Evolutionary conservation across 2,329 filamentous ascomycete genomes (phyloP).

Genomic region (Coniochaeta sp.): DNA sequence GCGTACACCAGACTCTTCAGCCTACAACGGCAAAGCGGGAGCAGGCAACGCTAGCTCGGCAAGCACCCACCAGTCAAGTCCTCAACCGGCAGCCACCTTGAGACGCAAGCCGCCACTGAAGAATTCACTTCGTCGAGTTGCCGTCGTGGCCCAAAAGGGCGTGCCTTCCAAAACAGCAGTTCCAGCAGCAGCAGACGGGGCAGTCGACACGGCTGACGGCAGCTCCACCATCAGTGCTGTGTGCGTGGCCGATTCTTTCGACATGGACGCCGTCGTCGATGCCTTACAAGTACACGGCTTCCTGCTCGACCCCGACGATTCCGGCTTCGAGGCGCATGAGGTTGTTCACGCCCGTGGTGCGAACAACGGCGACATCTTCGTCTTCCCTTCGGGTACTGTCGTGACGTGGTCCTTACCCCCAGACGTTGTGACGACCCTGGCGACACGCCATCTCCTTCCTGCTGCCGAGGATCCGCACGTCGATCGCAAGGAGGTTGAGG

Average conservation of each 20-base stretch:
- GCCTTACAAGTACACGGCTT: constrained; percentile 54
- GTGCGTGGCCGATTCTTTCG: constrained; percentile 56
- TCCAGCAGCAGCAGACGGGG: constrained; percentile 12
- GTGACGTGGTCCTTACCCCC: constrained; percentile 86
- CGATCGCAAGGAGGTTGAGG: constrained; percentile 71
- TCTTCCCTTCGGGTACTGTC: constrained; percentile 90
- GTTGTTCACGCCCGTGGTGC: constrained; percentile 56
- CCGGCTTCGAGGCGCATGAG: constrained; percentile 52
- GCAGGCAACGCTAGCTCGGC: not conserved
- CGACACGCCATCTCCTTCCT: constrained; percentile 64
- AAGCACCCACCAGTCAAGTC: constrained; percentile 8
- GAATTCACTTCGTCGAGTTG: constrained; percentile 75
- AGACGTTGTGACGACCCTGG: constrained; percentile 61
- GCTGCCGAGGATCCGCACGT: constrained; percentile 72
- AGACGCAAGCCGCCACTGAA: constrained; percentile 49
- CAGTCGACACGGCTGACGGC: constrained; percentile 19
- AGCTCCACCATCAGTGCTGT: constrained; percentile 48
- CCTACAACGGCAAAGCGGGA: constrained; percentile 5
- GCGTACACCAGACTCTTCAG: not conserved
- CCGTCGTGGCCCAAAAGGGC: constrained; percentile 71
- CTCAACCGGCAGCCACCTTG: constrained; percentile 13
- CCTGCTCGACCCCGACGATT: constrained; percentile 53
- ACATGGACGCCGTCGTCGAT: constrained; percentile 53
- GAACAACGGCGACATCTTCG: constrained; percentile 78
- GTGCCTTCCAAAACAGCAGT: constrained; percentile 27